A percentile compares a stretch with the other conserved stretches of the same genome.
These are phyloP conservation scores for Wickerhamiella sergipiensis DNA, from an alignment of 805 yeast species.

Conservation along the genomic window DNA sequence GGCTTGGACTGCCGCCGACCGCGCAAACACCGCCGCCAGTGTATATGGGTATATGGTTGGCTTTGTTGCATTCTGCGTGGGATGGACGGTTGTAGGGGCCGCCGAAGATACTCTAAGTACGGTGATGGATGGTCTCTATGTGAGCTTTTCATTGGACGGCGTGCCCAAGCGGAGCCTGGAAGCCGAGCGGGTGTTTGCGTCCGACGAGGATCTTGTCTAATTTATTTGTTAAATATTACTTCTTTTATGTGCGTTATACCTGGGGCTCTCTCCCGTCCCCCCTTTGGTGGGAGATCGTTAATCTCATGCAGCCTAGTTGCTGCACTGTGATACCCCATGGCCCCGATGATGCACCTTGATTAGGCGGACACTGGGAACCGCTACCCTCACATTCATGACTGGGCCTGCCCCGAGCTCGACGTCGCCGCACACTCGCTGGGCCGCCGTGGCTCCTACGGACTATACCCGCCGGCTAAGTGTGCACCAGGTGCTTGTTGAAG, in stretches of 20 bases:
- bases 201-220: neutral
- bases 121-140: slow-evolving; percentile 24
- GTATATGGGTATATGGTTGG: slow-evolving; percentile 30
- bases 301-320: too few relatives aligned
- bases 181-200: slow-evolving; percentile 19
- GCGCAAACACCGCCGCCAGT: slow-evolving; percentile 22
- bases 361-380: neutral
- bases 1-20: slow-evolving; percentile 30
- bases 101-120: slow-evolving; percentile 29
- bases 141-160: slow-evolving; percentile 26
- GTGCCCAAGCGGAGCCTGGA: slow-evolving; percentile 19
- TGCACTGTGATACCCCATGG: too few relatives aligned
- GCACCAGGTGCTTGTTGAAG: neutral
- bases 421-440: neutral
- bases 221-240: neutral
- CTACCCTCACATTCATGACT: neutral
- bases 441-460: neutral
- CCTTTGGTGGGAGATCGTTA: too few relatives aligned
- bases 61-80: slow-evolving; percentile 27
- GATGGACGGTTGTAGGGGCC: slow-evolving; percentile 31
- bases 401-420: neutral
- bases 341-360: too few relatives aligned
- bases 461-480: neutral
- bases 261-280: too few relatives aligned
- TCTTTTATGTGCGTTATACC: neutral